Percentiles rank a stretch among this genome's conserved stretches.
These are phyloP conservation scores for Linaria vulgaris DNA, from an alignment of 257 asterid species.

Conservation along the genomic window DNA sequence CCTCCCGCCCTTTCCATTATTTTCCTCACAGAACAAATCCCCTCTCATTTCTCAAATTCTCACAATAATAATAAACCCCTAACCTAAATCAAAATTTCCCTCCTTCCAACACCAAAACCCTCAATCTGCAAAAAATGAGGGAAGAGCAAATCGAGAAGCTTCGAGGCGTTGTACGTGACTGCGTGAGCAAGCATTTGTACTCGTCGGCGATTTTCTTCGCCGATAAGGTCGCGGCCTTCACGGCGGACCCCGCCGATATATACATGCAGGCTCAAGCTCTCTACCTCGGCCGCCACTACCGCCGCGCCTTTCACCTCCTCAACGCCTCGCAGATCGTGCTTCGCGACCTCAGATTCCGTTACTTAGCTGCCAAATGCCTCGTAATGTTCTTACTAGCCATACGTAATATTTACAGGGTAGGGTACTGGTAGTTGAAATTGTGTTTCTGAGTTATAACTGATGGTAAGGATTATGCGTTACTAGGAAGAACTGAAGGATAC, in stretches of 20 bases:
- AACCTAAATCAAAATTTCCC: slow-evolving; percentile 10
- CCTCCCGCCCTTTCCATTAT: too few relatives aligned
- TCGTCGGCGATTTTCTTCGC: slow-evolving; percentile 97
- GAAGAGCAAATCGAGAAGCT: slow-evolving; percentile 90
- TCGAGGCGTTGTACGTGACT: slow-evolving; percentile 88
- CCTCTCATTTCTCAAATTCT: slow-evolving; percentile 37
- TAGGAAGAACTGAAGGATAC: slow-evolving; percentile 41
- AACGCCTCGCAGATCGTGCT: slow-evolving; percentile 93
- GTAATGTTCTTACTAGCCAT: slow-evolving; percentile 27
- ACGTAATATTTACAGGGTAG: too few relatives aligned
- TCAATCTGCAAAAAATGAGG: slow-evolving; percentile 46
- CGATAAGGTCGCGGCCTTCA: slow-evolving; percentile 95
- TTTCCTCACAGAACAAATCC: background rate
- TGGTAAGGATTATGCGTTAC: background rate
- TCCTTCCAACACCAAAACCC: slow-evolving; percentile 25
- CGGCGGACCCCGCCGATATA: slow-evolving; percentile 93
- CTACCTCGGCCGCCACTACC: slow-evolving; percentile 88
- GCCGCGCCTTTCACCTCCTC: slow-evolving; percentile 94
- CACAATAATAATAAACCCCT: slow-evolving; percentile 19
- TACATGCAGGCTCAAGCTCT: slow-evolving; percentile 99
- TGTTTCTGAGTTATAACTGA: too few relatives aligned
- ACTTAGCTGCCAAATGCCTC: slow-evolving; percentile 98
- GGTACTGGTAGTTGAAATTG: too few relatives aligned
- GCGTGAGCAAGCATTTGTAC: slow-evolving; percentile 94
- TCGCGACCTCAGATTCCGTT: slow-evolving; percentile 97